Conservation (phyloP, 192 early-diverging fungal genomes). For the Coemansia furcata region DNA sequence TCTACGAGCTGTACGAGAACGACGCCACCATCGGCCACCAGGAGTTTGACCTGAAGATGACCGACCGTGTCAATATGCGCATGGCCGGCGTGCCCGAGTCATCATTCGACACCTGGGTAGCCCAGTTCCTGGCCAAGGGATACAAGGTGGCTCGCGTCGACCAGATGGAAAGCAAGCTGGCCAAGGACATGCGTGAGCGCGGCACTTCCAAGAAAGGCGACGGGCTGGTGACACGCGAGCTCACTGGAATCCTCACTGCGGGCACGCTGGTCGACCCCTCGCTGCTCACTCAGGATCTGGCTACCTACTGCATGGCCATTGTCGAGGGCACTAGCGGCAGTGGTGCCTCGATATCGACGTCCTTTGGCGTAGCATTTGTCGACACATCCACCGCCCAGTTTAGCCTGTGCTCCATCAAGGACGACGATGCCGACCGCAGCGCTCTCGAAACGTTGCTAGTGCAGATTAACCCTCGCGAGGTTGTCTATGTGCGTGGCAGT, state of each 20-base stretch:
- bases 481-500: conserved; percentile 63
- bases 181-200: conserved; percentile 88
- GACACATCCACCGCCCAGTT: conserved; percentile 96
- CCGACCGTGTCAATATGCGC: conserved; percentile 96
- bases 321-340: conserved; percentile 59
- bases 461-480: conserved; percentile 88
- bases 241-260: conserved; percentile 82
- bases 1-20: conserved; percentile 98
- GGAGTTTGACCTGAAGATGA: conserved; percentile 94
- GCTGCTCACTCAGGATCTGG: conserved; percentile 83
- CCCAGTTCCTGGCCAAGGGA: conserved; percentile 93
- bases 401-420: conserved; percentile 64
- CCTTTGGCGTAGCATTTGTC: conserved; percentile 88
- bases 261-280: conserved; percentile 90
- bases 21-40: conserved; percentile 96
- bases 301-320: conserved; percentile 94
- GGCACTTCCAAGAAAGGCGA: conserved; percentile 58
- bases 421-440: conserved; percentile 86
- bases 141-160: conserved; percentile 96
- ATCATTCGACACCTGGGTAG: conserved; percentile 92
- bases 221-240: conserved; percentile 79
- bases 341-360: conserved; percentile 30
- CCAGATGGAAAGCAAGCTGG: conserved; percentile 93
- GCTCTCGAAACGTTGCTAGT: conserved; percentile 90
- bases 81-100: conserved; percentile 98